Conservation (phyloP, 805 yeast species). For the Candida stauntonica region DNA sequence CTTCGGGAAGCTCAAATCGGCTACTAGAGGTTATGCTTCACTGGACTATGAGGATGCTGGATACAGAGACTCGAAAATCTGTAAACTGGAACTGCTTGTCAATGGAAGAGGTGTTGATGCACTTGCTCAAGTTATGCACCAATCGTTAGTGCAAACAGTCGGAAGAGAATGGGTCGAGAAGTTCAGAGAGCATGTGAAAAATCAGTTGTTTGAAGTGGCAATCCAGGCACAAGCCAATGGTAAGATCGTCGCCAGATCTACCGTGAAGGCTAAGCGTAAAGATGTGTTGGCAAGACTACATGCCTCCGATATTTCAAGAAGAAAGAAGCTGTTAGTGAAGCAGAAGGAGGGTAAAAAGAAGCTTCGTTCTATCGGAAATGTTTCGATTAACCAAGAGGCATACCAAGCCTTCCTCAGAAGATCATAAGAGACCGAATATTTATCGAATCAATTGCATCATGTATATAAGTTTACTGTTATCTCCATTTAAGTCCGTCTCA, state of each 20-base stretch:
- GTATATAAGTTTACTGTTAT: background rate
- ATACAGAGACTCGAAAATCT: slow-evolving; percentile 71
- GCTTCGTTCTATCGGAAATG: slow-evolving; percentile 75
- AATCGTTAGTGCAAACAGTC: slow-evolving; percentile 62
- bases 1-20: slow-evolving; percentile 87
- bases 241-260: slow-evolving; percentile 83
- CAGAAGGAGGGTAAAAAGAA: slow-evolving; percentile 93
- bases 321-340: slow-evolving; percentile 79
- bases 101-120: slow-evolving; percentile 92
- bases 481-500: no score
- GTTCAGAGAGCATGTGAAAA: slow-evolving; percentile 72
- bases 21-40: slow-evolving; percentile 89
- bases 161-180: slow-evolving; percentile 82
- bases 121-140: slow-evolving; percentile 83
- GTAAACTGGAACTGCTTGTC: slow-evolving; percentile 82
- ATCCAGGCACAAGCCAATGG: slow-evolving; percentile 85
- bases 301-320: slow-evolving; percentile 87
- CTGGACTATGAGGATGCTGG: slow-evolving; percentile 94
- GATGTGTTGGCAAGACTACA: slow-evolving; percentile 93
- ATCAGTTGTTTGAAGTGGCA: slow-evolving; percentile 87
- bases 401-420: slow-evolving; percentile 73
- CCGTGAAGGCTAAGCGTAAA: slow-evolving; percentile 88
- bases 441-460: background rate
- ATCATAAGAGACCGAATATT: slow-evolving; percentile 1
- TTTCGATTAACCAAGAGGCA: slow-evolving; percentile 77